Percentiles rank a stretch among this genome's conserved stretches.
Evolutionary conservation across 2,329 filamentous ascomycete genomes (phyloP).

Genomic region (Parafenestella ontariensis): DNA sequence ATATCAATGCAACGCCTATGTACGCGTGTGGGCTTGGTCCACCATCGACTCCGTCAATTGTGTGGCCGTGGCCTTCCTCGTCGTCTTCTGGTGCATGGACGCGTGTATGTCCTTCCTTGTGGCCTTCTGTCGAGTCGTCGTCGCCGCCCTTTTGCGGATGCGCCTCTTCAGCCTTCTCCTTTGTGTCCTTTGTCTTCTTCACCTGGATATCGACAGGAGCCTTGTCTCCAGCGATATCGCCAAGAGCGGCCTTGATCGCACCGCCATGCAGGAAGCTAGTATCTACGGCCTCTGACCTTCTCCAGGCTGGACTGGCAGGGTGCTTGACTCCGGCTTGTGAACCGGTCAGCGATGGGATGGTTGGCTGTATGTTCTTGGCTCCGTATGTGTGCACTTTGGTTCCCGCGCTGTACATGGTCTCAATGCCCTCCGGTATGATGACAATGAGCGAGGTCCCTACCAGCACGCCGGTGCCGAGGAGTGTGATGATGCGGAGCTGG

Average conservation of each 20-base stretch:
- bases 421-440: constrained; percentile 95
- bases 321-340: constrained; percentile 37
- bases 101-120: constrained; percentile 47
- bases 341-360: constrained; percentile 31
- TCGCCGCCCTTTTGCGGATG: constrained; percentile 46
- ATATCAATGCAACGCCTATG: constrained; percentile 84
- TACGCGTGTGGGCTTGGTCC: constrained; percentile 67
- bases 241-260: constrained; percentile 26
- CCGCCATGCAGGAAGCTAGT: constrained; percentile 19
- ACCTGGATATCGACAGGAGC: constrained; percentile 25
- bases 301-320: constrained; percentile 25
- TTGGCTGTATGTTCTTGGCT: constrained; percentile 29
- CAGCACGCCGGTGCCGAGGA: constrained; percentile 89
- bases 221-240: constrained; percentile 30
- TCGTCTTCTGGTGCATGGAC: constrained; percentile 43
- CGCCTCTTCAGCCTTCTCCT: constrained; percentile 29
- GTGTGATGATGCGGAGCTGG: constrained; percentile 87
- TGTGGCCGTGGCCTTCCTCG: constrained; percentile 54
- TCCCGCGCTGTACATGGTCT: constrained; percentile 75
- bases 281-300: constrained; percentile 26
- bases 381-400: constrained; percentile 33
- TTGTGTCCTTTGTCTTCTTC: constrained; percentile 31
- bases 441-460: constrained; percentile 96
- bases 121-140: constrained; percentile 48
- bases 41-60: constrained; percentile 51